Conservation (phyloP, 192 early-diverging fungal genomes). For the Linnemannia zychae region DNA sequence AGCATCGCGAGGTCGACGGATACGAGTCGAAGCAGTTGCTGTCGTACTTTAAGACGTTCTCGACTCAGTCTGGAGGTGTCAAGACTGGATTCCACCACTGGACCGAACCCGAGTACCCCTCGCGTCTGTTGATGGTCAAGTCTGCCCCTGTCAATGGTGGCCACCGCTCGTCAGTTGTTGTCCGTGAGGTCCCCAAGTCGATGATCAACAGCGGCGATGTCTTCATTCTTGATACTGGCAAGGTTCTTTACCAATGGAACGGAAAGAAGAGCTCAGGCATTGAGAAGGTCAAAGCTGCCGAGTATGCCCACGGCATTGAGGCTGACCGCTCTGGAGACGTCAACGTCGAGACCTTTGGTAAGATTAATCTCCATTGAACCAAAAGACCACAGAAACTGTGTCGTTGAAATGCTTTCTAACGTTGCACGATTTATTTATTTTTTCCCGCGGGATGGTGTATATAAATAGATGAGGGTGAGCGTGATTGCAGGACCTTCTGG, state of each 20-base stretch:
- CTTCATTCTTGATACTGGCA: constrained; percentile 82
- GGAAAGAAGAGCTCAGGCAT: constrained; percentile 70
- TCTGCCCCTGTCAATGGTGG: constrained; percentile 46
- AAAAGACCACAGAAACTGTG: not conserved
- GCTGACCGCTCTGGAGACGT: constrained; percentile 73
- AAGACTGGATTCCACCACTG: constrained; percentile 79
- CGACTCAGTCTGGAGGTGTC: constrained; percentile 76
- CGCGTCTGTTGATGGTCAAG: constrained; percentile 71
- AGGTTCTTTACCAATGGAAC: constrained; percentile 78
- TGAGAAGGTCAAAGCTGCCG: constrained; percentile 80
- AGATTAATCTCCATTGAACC: not conserved
- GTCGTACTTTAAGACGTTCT: constrained; percentile 73
- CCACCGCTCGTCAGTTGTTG: constrained; percentile 63
- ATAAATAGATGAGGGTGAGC: constrained; percentile 68
- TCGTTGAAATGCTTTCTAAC: not conserved
- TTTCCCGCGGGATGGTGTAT: constrained; percentile 3
- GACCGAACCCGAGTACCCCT: constrained; percentile 61
- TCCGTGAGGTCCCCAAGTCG: constrained; percentile 71
- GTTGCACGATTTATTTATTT: not conserved
- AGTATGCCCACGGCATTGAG: constrained; percentile 69
- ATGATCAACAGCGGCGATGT: constrained; percentile 79
- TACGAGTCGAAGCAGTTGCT: constrained; percentile 75
- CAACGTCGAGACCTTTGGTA: constrained; percentile 75
- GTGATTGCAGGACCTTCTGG: constrained; percentile 72
- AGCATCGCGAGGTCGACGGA: constrained; percentile 86